Percentiles rank a stretch among this genome's conserved stretches.
phyloP scores from a whole-genome alignment of 192 early-diverging fungal genomes.

The Diversispora eburnea region DNA sequence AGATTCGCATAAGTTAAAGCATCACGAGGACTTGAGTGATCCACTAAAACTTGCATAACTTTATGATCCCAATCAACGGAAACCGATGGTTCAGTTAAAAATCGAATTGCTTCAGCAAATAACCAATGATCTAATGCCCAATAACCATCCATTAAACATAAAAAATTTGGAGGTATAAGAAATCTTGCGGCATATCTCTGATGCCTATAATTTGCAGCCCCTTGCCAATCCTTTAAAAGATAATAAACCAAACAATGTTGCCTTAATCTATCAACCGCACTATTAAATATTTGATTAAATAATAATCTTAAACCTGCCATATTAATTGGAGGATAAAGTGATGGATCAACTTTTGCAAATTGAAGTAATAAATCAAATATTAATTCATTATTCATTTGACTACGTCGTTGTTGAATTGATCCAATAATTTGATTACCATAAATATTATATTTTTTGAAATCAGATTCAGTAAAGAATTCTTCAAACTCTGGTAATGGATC shows the following conservation, averaged over 20 bases:
- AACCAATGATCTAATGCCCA: constrained; percentile 6
- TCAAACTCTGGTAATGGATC: neutral
- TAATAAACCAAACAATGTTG: constrained; percentile 7
- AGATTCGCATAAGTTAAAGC: neutral
- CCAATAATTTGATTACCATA: neutral
- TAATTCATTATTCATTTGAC: neutral
- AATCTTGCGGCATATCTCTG: constrained; percentile 3
- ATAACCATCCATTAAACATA: constrained; percentile 13
- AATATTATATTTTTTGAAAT: neutral
- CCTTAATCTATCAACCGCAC: neutral
- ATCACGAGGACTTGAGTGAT: neutral
- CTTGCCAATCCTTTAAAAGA: constrained; percentile 4
- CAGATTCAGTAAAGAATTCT: neutral
- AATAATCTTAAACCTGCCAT: neutral
- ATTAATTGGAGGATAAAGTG: neutral
- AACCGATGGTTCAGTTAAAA: neutral
- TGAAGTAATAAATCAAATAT: constrained; percentile 7
- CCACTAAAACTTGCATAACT: neutral
- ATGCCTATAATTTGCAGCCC: neutral
- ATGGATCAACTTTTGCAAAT: neutral
- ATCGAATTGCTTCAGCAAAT: constrained; percentile 8
- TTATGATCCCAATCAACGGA: neutral
- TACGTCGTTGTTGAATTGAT: constrained; percentile 29
- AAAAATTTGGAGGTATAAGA: neutral
- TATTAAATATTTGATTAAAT: neutral